Percentiles rank a stretch among this genome's conserved stretches.
Conservation (phyloP, 163 green algal species). For the Scenedesmus sp. region DNA sequence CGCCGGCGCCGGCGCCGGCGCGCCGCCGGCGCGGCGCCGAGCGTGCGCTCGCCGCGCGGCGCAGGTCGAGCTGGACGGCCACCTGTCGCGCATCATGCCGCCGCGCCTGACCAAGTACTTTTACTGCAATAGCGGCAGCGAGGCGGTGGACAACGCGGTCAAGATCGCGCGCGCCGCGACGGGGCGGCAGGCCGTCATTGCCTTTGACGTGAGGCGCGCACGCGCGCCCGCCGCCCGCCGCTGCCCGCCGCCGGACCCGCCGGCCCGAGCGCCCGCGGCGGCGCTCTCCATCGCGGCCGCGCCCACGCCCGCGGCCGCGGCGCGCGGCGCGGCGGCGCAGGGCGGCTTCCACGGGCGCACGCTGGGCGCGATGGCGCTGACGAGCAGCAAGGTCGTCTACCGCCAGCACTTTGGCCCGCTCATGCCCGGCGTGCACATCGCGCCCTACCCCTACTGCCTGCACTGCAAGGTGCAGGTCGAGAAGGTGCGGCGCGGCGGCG, state of each 20-base stretch:
- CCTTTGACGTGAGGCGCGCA: constrained; percentile 75
- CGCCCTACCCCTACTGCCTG: constrained; percentile 90
- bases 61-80: constrained; percentile 69
- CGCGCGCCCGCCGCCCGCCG: too few species aligned
- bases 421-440: constrained; percentile 68
- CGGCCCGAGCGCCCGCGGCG: background rate
- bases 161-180: constrained; percentile 85
- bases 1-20: too few species aligned
- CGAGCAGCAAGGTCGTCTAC: constrained; percentile 81
- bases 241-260: too few species aligned
- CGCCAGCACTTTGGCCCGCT: constrained; percentile 78
- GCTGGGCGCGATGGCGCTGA: constrained; percentile 83
- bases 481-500: constrained; percentile 9
- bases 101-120: constrained; percentile 67
- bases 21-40: too few species aligned
- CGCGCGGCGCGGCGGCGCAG: too few species aligned
- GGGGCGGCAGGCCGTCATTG: constrained; percentile 78
- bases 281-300: background rate
- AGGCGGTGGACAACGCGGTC: constrained; percentile 92
- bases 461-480: constrained; percentile 73
- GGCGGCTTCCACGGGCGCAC: constrained; percentile 86
- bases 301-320: too few species aligned
- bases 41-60: too few species aligned
- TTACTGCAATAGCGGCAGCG: constrained; percentile 78
- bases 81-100: constrained; percentile 71